A percentile compares a stretch with the other conserved stretches of the same genome.
Conservation (phyloP, 768 basidiomycete genomes). For the Hysterangium stoloniferum region DNA sequence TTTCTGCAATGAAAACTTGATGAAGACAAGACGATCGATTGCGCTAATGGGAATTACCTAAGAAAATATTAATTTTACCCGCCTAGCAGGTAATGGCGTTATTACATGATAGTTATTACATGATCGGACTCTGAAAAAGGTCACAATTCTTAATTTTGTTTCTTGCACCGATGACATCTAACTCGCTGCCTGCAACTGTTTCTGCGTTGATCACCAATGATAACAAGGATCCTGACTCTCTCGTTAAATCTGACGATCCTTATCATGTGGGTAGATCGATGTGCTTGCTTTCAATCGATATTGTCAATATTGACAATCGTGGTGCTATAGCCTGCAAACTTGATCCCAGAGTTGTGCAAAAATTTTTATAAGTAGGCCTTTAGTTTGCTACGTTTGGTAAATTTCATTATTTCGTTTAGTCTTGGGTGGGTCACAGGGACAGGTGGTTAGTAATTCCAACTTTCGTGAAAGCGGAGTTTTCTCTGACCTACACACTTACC, state of each 20-base stretch:
- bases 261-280: conserved; percentile 40
- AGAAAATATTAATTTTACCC: too few relatives aligned
- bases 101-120: too few relatives aligned
- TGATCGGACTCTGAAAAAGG: conserved; percentile 5
- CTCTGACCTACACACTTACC: conserved; percentile 22
- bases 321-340: conserved; percentile 67
- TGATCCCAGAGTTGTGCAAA: conserved; percentile 79
- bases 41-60: too few relatives aligned
- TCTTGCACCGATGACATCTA: not conserved
- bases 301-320: not conserved
- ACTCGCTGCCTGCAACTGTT: not conserved
- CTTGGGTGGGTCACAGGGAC: conserved; percentile 93
- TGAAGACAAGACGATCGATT: too few relatives aligned
- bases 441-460: conserved; percentile 28
- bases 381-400: too few relatives aligned
- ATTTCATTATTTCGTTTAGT: conserved; percentile 10
- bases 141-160: too few relatives aligned
- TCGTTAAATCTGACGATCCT: conserved; percentile 55
- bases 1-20: too few relatives aligned
- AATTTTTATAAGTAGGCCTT: conserved; percentile 55
- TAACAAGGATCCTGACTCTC: conserved; percentile 30
- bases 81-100: too few relatives aligned
- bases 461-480: not conserved
- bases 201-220: not conserved
- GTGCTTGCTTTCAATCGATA: not conserved